Conservation (phyloP, 2,329 filamentous ascomycete species). For the Clathrospora elynae region DNA sequence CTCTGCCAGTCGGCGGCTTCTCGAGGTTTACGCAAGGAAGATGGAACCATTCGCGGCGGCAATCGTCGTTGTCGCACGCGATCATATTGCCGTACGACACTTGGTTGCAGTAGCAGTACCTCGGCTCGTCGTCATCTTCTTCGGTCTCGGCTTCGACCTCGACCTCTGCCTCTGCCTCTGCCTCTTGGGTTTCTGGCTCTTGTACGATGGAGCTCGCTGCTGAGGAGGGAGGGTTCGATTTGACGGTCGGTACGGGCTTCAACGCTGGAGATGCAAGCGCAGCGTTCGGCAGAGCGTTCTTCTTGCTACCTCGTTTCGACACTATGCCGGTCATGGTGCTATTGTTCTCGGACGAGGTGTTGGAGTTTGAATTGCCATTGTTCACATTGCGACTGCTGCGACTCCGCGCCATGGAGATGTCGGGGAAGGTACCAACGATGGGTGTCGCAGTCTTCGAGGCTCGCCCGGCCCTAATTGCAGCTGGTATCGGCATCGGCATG, state of each 20-base stretch:
- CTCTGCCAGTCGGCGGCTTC: constrained; percentile 58
- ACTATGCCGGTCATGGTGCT: constrained; percentile 40
- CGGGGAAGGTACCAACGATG: constrained; percentile 51
- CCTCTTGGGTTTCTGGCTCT: constrained; percentile 40
- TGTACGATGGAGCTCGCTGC: constrained; percentile 40
- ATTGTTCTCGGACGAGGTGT: constrained; percentile 49
- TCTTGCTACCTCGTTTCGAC: constrained; percentile 48
- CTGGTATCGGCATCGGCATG: constrained; percentile 33
- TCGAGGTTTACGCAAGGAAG: constrained; percentile 67
- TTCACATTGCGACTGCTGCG: constrained; percentile 51
- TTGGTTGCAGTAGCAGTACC: constrained; percentile 69
- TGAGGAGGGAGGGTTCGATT: constrained; percentile 42
- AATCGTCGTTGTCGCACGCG: constrained; percentile 68
- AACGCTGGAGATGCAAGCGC: constrained; percentile 36
- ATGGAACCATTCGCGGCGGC: constrained; percentile 71
- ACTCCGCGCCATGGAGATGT: constrained; percentile 49
- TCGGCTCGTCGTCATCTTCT: constrained; percentile 56
- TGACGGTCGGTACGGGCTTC: constrained; percentile 29
- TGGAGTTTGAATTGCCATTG: constrained; percentile 43
- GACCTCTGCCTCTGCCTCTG: constrained; percentile 43
- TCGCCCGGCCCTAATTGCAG: constrained; percentile 47
- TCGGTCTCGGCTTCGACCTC: constrained; percentile 44
- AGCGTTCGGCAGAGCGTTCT: constrained; percentile 31
- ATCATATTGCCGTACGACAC: constrained; percentile 71
- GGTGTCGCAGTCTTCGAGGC: constrained; percentile 57